These are phyloP conservation scores for Nitzschia putrida DNA, from an alignment of 108 stramenopile genomes.

Conservation along the genomic window DNA sequence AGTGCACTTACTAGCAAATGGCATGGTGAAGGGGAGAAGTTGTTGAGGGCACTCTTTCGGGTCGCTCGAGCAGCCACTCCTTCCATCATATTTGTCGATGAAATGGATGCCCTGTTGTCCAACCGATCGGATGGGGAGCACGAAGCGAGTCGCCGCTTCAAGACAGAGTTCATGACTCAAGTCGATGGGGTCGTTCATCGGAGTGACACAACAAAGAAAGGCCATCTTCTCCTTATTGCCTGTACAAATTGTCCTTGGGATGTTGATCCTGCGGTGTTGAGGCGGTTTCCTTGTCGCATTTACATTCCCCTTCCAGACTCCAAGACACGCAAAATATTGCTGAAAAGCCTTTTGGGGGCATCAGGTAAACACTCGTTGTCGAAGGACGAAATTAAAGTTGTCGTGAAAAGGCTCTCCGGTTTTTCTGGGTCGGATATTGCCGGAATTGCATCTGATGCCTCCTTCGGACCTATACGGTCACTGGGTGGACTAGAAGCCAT, in stretches of 20 bases:
- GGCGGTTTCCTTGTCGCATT: slow-evolving; percentile 91
- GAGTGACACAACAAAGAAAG: not conserved
- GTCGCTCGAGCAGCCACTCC: slow-evolving; percentile 72
- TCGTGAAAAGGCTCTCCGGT: slow-evolving; percentile 53
- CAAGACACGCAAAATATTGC: slow-evolving; percentile 53
- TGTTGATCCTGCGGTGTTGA: slow-evolving; percentile 83
- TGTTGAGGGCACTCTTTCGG: slow-evolving; percentile 80
- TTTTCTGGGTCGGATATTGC: slow-evolving; percentile 69
- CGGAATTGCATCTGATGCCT: slow-evolving; percentile 59
- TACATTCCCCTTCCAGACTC: slow-evolving; percentile 89
- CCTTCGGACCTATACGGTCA: slow-evolving; percentile 63
- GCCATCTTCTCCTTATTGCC: slow-evolving; percentile 83
- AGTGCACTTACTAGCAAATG: slow-evolving; percentile 81
- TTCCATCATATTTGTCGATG: slow-evolving; percentile 92
- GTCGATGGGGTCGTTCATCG: slow-evolving; percentile 83
- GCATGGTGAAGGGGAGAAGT: slow-evolving; percentile 89
- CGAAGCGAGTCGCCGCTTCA: slow-evolving; percentile 91
- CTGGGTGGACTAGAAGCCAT: slow-evolving; percentile 53
- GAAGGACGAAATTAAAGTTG: slow-evolving; percentile 19
- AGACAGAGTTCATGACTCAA: slow-evolving; percentile 95
- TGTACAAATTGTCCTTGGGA: slow-evolving; percentile 96
- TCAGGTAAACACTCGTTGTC: slow-evolving; percentile 42
- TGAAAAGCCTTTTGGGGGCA: slow-evolving; percentile 52
- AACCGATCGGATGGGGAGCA: slow-evolving; percentile 73
- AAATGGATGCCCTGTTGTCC: slow-evolving; percentile 89